Percentiles rank a stretch among this genome's conserved stretches.
phyloP scores from a whole-genome alignment of 1,139 yeast species.

The Candida sanyaensis region DNA sequence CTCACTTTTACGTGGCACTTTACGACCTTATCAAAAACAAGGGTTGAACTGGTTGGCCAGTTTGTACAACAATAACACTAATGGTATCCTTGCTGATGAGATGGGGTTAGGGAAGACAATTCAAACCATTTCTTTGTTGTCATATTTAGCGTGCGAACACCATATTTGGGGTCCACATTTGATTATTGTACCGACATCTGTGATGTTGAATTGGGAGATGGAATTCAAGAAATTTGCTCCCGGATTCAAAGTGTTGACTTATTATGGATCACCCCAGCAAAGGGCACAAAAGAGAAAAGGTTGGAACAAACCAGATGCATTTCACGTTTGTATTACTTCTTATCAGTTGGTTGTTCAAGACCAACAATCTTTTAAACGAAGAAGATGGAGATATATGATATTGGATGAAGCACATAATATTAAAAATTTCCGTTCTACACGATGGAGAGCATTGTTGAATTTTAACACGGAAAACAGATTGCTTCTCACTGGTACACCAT shows the following conservation, averaged over 20 bases:
- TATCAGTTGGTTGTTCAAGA: constrained; percentile 97
- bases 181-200: constrained; percentile 96
- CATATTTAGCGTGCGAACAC: constrained; percentile 91
- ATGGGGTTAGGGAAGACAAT: constrained; percentile 99
- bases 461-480: constrained; percentile 90
- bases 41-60: constrained; percentile 98
- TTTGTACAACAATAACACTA: constrained; percentile 85
- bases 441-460: constrained; percentile 95
- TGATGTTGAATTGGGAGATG: constrained; percentile 99
- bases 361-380: constrained; percentile 88
- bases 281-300: constrained; percentile 95
- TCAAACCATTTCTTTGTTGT: constrained; percentile 85
- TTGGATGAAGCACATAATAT: constrained; percentile 98
- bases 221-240: constrained; percentile 98
- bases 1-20: constrained; percentile 71
- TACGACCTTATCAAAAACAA: constrained; percentile 92
- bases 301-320: constrained; percentile 95
- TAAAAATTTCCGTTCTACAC: constrained; percentile 90
- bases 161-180: constrained; percentile 98
- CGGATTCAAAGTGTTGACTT: constrained; percentile 92
- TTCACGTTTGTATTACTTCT: constrained; percentile 96
- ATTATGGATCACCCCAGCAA: constrained; percentile 98
- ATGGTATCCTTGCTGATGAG: constrained; percentile 97
- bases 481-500: constrained; percentile 91
- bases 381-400: constrained; percentile 95